These are phyloP conservation scores for Candida gigantensis DNA, from an alignment of 1,139 yeast species.

Conservation along the genomic window DNA sequence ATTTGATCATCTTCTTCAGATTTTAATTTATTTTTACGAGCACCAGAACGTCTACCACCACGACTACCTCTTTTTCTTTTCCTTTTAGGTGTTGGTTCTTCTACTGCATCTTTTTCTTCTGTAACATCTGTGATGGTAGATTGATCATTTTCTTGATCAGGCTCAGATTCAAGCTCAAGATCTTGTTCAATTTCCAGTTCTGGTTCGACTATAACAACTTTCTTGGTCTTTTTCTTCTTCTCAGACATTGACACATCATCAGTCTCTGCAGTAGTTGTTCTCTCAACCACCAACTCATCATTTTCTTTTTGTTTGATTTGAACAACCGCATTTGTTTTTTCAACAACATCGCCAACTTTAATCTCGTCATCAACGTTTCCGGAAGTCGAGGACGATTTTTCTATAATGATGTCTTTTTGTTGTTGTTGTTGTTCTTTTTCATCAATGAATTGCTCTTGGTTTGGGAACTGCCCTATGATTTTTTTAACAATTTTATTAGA, in stretches of 20 bases:
- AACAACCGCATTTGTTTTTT: conserved; percentile 1
- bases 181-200: conserved; percentile 14
- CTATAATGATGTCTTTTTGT: conserved; percentile 15
- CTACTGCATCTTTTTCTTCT: conserved; percentile 7
- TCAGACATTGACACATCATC: conserved; percentile 5
- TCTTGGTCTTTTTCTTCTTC: conserved; percentile 16
- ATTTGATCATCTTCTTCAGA: conserved; percentile 16
- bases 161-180: conserved; percentile 14
- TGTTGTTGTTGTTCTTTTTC: conserved; percentile 18
- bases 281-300: conserved; percentile 6
- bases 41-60: conserved; percentile 64
- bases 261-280: conserved; percentile 6
- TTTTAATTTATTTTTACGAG: conserved; percentile 32
- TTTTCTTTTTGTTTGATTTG: conserved; percentile 3
- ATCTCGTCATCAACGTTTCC: conserved; percentile 1
- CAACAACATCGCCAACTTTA: conserved; percentile 9
- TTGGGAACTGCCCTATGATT: conserved; percentile 17
- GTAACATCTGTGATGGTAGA: conserved; percentile 7
- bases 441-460: conserved; percentile 12
- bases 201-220: conserved; percentile 35
- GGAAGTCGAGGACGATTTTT: not conserved
- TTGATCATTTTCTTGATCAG: conserved; percentile 2
- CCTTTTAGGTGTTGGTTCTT: conserved; percentile 24
- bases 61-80: conserved; percentile 83
- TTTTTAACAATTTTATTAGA: conserved; percentile 26